Conservation (phyloP, 2,329 filamentous ascomycete genomes). For the Fusarium compactum region DNA sequence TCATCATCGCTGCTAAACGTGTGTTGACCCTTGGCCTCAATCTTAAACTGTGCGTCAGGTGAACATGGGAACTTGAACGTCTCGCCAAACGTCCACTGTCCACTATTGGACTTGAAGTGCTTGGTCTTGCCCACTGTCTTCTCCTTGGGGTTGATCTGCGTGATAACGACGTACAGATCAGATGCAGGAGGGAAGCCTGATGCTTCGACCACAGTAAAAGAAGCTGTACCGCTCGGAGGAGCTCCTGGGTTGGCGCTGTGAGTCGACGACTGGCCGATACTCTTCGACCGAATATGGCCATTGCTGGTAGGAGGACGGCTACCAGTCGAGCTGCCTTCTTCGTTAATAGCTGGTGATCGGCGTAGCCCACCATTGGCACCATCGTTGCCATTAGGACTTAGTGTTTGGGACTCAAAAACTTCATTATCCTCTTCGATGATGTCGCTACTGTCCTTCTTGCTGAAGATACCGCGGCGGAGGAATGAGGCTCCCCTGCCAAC, state of each 20-base stretch:
- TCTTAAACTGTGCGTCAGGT: slow-evolving; percentile 86
- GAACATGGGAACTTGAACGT: slow-evolving; percentile 82
- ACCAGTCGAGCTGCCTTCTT: slow-evolving; percentile 47
- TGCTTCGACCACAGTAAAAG: slow-evolving; percentile 83
- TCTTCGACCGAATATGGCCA: slow-evolving; percentile 66
- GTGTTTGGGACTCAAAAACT: slow-evolving; percentile 56
- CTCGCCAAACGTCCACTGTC: slow-evolving; percentile 78
- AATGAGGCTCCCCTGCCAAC: slow-evolving; percentile 93
- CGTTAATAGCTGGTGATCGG: slow-evolving; percentile 55
- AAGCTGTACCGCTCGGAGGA: slow-evolving; percentile 78
- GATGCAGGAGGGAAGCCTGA: slow-evolving; percentile 80
- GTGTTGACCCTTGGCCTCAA: slow-evolving; percentile 87
- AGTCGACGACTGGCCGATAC: slow-evolving; percentile 73
- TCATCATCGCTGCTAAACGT: slow-evolving; percentile 86
- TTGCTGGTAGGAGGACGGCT: slow-evolving; percentile 46
- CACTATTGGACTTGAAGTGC: slow-evolving; percentile 79
- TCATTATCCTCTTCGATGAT: slow-evolving; percentile 62
- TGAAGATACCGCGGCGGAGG: slow-evolving; percentile 84
- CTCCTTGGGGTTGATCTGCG: slow-evolving; percentile 73
- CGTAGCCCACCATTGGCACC: slow-evolving; percentile 54
- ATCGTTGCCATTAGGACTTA: slow-evolving; percentile 53
- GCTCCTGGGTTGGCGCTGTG: slow-evolving; percentile 71
- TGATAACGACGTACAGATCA: slow-evolving; percentile 82
- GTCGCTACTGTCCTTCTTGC: slow-evolving; percentile 75
- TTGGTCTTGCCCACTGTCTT: slow-evolving; percentile 95